Evolutionary conservation across 768 basidiomycete species (phyloP).

Genomic region (Fomitopsis serialis): DNA sequence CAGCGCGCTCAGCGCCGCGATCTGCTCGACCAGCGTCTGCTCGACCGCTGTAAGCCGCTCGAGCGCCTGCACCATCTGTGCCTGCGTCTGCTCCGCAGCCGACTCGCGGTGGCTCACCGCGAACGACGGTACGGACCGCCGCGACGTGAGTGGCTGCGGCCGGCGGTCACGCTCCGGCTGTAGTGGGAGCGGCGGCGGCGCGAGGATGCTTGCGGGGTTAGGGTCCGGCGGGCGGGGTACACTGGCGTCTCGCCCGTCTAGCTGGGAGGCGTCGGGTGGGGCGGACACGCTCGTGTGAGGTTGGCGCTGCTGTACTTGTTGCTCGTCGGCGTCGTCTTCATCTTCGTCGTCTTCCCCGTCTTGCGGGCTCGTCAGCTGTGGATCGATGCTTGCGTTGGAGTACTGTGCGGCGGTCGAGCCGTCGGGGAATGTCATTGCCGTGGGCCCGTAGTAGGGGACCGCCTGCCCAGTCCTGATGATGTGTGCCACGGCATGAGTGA

Average conservation of each 20-base stretch:
- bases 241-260: not conserved
- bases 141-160: slow-evolving; percentile 4
- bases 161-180: not conserved
- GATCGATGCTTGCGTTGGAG: slow-evolving; percentile 5
- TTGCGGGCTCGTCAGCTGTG: slow-evolving; percentile 4
- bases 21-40: slow-evolving; percentile 51
- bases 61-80: slow-evolving; percentile 31
- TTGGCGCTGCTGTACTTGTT: too few relatives aligned
- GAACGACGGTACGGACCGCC: slow-evolving; percentile 1
- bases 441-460: slow-evolving; percentile 12
- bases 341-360: slow-evolving; percentile 5
- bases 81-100: not conserved
- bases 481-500: not conserved
- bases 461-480: slow-evolving; percentile 14
- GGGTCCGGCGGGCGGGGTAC: not conserved
- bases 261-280: slow-evolving; percentile 21
- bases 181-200: not conserved
- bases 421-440: slow-evolving; percentile 1
- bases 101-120: not conserved
- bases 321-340: not conserved
- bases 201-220: not conserved
- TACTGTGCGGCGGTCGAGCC: not conserved
- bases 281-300: not conserved
- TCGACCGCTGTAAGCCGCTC: slow-evolving; percentile 44
- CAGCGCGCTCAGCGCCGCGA: slow-evolving; percentile 40